Conservation (phyloP, 495 filamentous ascomycete species). For the Neurospora discreta region DNA sequence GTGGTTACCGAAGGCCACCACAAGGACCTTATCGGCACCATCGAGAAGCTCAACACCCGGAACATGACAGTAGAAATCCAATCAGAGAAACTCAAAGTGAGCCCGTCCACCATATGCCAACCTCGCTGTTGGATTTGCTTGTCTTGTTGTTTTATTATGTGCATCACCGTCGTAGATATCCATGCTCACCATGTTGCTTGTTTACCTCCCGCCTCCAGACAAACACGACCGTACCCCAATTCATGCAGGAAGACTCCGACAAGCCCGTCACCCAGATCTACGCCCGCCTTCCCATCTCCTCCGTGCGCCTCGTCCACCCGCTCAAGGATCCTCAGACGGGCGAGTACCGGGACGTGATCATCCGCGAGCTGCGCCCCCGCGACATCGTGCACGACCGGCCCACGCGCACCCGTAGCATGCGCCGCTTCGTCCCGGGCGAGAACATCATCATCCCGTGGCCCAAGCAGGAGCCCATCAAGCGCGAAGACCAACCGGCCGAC, state of each 20-base stretch:
- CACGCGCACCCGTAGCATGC: conserved; percentile 31
- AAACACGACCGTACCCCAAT: conserved; percentile 47
- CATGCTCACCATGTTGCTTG: not conserved
- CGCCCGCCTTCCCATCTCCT: conserved; percentile 48
- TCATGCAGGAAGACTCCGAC: conserved; percentile 28
- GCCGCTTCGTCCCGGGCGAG: conserved; percentile 46
- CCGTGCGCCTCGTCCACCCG: conserved; percentile 71
- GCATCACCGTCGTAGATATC: not conserved
- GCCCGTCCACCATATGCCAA: conserved; percentile 11
- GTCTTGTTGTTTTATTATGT: not conserved
- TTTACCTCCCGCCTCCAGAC: conserved; percentile 28
- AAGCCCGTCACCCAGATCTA: conserved; percentile 33
- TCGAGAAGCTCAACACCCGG: conserved; percentile 33
- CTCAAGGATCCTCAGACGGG: conserved; percentile 53
- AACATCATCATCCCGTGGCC: conserved; percentile 70
- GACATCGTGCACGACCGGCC: conserved; percentile 33
- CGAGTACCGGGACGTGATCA: conserved; percentile 55
- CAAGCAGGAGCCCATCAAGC: conserved; percentile 28
- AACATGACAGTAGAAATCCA: conserved; percentile 48
- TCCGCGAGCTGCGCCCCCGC: conserved; percentile 50
- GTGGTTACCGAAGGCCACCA: conserved; percentile 65
- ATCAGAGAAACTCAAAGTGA: conserved; percentile 54
- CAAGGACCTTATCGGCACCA: conserved; percentile 67
- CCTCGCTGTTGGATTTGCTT: not conserved
- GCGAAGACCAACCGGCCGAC: conserved; percentile 50